Evolutionary conservation across 1,284 basidiomycete species (phyloP).

Genomic region (Tilletia caries): DNA sequence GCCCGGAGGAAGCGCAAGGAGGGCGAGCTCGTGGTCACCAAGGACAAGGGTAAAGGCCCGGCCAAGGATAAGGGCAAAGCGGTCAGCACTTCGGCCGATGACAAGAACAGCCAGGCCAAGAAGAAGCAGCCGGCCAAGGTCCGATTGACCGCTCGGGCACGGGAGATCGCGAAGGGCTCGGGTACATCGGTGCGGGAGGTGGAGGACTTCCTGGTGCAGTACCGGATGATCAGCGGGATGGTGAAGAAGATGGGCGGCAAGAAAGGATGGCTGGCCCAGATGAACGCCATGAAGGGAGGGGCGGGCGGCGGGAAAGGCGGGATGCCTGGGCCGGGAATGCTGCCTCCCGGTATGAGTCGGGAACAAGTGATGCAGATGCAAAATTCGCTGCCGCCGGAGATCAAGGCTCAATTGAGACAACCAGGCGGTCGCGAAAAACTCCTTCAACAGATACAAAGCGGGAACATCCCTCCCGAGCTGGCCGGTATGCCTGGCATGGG

Average conservation of each 20-base stretch:
- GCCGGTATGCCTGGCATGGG: constrained; percentile 20
- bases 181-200: constrained; percentile 96
- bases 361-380: constrained; percentile 52
- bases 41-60: constrained; percentile 17
- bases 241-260: constrained; percentile 95
- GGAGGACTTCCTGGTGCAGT: constrained; percentile 79
- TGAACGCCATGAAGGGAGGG: constrained; percentile 34
- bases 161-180: constrained; percentile 85
- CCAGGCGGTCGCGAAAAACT: constrained; percentile 45
- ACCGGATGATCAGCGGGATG: constrained; percentile 53
- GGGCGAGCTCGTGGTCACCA: constrained; percentile 13
- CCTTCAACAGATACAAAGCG: constrained; percentile 23
- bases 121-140: constrained; percentile 36
- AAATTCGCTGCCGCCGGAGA: constrained; percentile 48
- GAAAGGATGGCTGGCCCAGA: constrained; percentile 62
- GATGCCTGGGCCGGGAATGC: constrained; percentile 27
- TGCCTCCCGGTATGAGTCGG: constrained; percentile 48
- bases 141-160: constrained; percentile 50
- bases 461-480: constrained; percentile 35
- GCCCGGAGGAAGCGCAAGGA: constrained; percentile 25
- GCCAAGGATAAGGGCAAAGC: constrained; percentile 21
- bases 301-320: constrained; percentile 31
- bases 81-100: not conserved
- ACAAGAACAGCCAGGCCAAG: constrained; percentile 14
- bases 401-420: constrained; percentile 51